Base-by-base conservation (phyloP, 1,139 yeast genomes). In the Insectozyma bohioensis region DNA sequence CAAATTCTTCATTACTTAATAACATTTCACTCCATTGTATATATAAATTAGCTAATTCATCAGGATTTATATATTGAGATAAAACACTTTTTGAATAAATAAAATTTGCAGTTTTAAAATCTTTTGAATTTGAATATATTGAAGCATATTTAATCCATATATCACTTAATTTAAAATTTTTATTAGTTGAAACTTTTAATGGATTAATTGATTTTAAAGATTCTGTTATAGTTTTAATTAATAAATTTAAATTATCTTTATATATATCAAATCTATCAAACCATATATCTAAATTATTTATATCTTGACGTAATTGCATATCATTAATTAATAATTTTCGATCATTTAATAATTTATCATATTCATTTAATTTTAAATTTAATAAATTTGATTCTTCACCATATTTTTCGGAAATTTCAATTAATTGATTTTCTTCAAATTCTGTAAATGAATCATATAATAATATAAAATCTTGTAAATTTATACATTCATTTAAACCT, bases 181-280 rank as follows among this genome's bases (percentile, higher is more conserved):
- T 38, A n/a, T 41, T 26, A 0, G 66, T 55, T 24, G 51, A 52
- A 0, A 80, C 78, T 37, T 68, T 71, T 14, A 72, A 58, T 0
- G 95, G 92, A 42, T 82, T 75, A 10, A 88, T 76, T 2, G 73
- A 61, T n/a, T 75, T 64, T 13, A 88, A 67, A 0, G 95, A 95
- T 20, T 72, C 60, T 0, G 81, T 80, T 52, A 72, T 85, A 0
- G 86, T 73, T 24, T 70, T 65, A 15, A 83, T 67, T 8, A 74
- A 65, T 30, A 68, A 57, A 30, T 65, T 51, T 20, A 67, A 41
- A 46, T 64, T 54, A 36, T 52, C 42, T 40, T 59, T 59, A 5
- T 42, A 39, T 4, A 60, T 49, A 0, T 63, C 63, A 1, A 77
- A 67, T 37, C 94, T 65, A 32, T 75, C 74, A 31, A 79, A 59